phyloP scores from a whole-genome alignment of 352 stramenopile genomes.

The Globisporangium irregulare region DNA sequence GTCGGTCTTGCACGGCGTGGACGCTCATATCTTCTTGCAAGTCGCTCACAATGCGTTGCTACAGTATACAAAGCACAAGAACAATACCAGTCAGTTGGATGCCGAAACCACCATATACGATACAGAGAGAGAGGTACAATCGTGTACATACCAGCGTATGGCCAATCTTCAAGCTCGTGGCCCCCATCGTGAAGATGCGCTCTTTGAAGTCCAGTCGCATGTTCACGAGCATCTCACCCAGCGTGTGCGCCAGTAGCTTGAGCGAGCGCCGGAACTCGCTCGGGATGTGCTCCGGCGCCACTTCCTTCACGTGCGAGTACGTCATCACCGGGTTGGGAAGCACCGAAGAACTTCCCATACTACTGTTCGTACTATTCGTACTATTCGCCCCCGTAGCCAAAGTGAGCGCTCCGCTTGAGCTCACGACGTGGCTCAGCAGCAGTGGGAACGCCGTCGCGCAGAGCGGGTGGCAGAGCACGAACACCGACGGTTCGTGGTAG shows the following conservation, averaged over 20 bases:
- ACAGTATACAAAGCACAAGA: neutral
- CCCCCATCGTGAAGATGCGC: slow-evolving; percentile 65
- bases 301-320: slow-evolving; percentile 65
- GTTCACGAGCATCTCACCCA: slow-evolving; percentile 53
- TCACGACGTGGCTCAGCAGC: slow-evolving; percentile 51
- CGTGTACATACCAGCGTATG: slow-evolving; percentile 49
- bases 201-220: slow-evolving; percentile 60
- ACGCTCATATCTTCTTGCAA: slow-evolving; percentile 43
- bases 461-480: slow-evolving; percentile 64
- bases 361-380: neutral
- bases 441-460: slow-evolving; percentile 72
- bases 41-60: slow-evolving; percentile 60
- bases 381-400: too few relatives aligned
- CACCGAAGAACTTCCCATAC: neutral
- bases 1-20: slow-evolving; percentile 32
- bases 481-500: slow-evolving; percentile 55
- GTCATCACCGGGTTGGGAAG: neutral
- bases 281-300: slow-evolving; percentile 66
- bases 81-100: neutral
- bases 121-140: too few relatives aligned
- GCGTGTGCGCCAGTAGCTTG: slow-evolving; percentile 59
- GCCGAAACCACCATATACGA: too few relatives aligned
- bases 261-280: slow-evolving; percentile 54
- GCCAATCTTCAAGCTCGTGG: slow-evolving; percentile 74
- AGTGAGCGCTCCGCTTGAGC: neutral